Evolutionary conservation across 2,329 filamentous ascomycete genomes (phyloP).

Genomic region (Emmonsiellopsis sp.): DNA sequence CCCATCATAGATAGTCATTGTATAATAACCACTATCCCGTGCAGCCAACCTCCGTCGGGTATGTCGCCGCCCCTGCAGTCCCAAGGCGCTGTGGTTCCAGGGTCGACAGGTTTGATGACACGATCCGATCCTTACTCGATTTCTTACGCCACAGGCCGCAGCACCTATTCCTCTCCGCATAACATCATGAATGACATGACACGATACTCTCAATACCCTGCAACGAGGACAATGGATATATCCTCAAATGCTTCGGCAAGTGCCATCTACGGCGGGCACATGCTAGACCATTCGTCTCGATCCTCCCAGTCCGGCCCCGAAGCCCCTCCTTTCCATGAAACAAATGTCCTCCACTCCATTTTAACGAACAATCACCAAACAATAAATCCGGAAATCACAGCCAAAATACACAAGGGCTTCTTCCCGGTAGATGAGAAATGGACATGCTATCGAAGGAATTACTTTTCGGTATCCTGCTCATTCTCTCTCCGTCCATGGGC

Average conservation of each 20-base stretch:
- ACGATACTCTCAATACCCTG: conserved; percentile 25
- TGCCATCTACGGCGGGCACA: conserved; percentile 21
- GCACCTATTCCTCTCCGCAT: conserved; percentile 22
- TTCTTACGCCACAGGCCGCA: conserved; percentile 25
- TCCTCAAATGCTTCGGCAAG: conserved; percentile 22
- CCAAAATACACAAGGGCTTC: conserved; percentile 82
- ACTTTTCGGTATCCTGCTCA: conserved; percentile 77
- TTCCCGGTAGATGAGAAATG: conserved; percentile 73
- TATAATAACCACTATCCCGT: conserved; percentile 11
- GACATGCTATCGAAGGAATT: conserved; percentile 89
- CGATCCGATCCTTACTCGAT: conserved; percentile 31
- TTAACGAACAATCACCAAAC: conserved; percentile 28
- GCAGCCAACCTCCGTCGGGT: conserved; percentile 38
- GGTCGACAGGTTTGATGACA: conserved; percentile 23
- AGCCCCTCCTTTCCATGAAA: conserved; percentile 36
- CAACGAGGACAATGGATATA: conserved; percentile 24
- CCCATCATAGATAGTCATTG: neutral
- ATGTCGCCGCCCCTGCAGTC: conserved; percentile 34
- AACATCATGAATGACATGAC: conserved; percentile 24
- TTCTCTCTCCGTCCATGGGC: conserved; percentile 61
- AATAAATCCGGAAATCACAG: conserved; percentile 65
- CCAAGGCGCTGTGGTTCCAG: conserved; percentile 20
- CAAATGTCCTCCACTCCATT: conserved; percentile 26
- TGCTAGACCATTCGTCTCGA: conserved; percentile 20
- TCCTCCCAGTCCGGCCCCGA: conserved; percentile 24